Conservation (phyloP, 2,329 filamentous ascomycete genomes). For the Fusarium luffae region DNA sequence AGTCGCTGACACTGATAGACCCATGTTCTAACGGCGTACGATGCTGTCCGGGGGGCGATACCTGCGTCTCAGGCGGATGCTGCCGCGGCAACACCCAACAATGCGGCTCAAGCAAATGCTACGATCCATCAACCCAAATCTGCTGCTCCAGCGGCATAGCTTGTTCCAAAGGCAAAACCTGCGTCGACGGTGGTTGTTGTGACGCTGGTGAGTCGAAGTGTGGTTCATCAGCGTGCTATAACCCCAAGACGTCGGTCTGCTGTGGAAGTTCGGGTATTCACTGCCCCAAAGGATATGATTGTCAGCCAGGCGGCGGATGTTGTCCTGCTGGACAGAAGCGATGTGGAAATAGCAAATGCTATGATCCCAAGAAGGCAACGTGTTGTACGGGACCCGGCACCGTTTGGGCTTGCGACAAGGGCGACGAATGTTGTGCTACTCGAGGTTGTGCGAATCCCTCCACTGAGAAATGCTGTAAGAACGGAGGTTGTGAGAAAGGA, state of each 20-base stretch:
- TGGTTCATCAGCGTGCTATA: not conserved
- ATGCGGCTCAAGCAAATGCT: slow-evolving; percentile 3
- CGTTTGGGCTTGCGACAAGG: slow-evolving; percentile 2
- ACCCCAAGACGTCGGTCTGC: not conserved
- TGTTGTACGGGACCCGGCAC: not conserved
- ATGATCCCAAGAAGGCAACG: not conserved
- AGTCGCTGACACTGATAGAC: not conserved
- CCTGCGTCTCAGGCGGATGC: slow-evolving; percentile 1
- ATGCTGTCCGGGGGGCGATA: slow-evolving; percentile 9
- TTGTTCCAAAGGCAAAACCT: not conserved
- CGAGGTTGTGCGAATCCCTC: not conserved
- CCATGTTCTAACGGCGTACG: slow-evolving; percentile 1
- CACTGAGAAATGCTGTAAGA: slow-evolving; percentile 8
- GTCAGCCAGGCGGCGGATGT: slow-evolving; percentile 7
- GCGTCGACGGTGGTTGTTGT: slow-evolving; percentile 5
- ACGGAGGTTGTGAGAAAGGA: not conserved
- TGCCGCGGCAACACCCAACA: not conserved
- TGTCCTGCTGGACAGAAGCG: slow-evolving; percentile 11
- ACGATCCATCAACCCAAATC: not conserved
- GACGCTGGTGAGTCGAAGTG: not conserved
- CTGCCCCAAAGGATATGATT: slow-evolving; percentile 5
- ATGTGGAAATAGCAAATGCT: slow-evolving; percentile 14
- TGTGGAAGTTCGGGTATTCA: not conserved
- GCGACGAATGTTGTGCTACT: not conserved
- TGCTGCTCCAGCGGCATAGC: not conserved